Evolutionary conservation across 805 yeast species (phyloP).

Genomic region (Hemisphaericaspora nanyangensis): DNA sequence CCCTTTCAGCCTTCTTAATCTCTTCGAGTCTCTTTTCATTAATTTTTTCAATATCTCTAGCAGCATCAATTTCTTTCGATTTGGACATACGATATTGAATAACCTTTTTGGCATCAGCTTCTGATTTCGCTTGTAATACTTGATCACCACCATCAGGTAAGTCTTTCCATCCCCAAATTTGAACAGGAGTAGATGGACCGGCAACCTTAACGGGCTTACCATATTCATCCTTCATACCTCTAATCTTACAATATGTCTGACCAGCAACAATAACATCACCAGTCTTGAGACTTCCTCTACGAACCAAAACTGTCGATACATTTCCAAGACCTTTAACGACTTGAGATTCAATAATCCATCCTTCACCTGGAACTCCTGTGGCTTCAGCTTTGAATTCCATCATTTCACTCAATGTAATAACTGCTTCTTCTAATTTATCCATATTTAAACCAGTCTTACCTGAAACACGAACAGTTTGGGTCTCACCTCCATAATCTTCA

Average conservation of each 20-base stretch:
- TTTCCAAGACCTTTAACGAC: slow-evolving; percentile 79
- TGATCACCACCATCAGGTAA: slow-evolving; percentile 89
- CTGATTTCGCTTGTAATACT: slow-evolving; percentile 71
- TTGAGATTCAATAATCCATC: slow-evolving; percentile 86
- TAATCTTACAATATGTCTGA: slow-evolving; percentile 77
- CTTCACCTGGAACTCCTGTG: slow-evolving; percentile 59
- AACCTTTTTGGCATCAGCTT: slow-evolving; percentile 72
- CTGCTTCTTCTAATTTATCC: slow-evolving; percentile 85
- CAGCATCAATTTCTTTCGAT: slow-evolving; percentile 50
- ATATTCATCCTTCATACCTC: slow-evolving; percentile 69
- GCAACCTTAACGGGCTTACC: slow-evolving; percentile 65
- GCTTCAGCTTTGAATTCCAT: slow-evolving; percentile 67
- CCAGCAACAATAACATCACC: slow-evolving; percentile 86
- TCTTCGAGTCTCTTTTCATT: slow-evolving; percentile 63
- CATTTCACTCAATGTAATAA: slow-evolving; percentile 79
- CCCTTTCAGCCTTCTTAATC: slow-evolving; percentile 47
- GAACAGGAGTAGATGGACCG: slow-evolving; percentile 86
- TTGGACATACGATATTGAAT: slow-evolving; percentile 59
- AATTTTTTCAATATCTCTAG: slow-evolving; percentile 62
- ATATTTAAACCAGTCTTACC: slow-evolving; percentile 89
- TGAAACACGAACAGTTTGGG: slow-evolving; percentile 82
- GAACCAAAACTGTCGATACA: slow-evolving; percentile 79
- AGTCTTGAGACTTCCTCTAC: slow-evolving; percentile 67
- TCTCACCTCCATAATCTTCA: slow-evolving; percentile 94
- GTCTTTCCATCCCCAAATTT: slow-evolving; percentile 91